Percentiles rank a stretch among this genome's conserved stretches.
These are phyloP conservation scores for Cercospora zeae-maydis DNA, from an alignment of 2,329 filamentous ascomycete species.

Conservation along the genomic window DNA sequence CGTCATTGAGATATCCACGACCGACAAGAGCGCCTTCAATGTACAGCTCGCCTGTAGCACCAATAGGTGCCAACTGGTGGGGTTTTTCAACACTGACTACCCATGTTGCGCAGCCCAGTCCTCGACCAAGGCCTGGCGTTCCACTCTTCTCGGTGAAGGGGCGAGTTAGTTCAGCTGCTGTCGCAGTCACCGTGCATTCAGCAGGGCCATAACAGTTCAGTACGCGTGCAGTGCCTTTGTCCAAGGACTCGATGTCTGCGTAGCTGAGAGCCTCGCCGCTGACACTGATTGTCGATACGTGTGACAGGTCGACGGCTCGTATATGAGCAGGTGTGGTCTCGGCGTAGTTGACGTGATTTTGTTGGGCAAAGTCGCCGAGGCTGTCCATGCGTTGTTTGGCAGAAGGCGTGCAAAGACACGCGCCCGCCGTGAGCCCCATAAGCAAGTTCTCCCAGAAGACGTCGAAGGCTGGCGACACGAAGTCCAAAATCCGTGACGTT, in stretches of 20 bases:
- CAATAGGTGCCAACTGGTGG: constrained; percentile 10
- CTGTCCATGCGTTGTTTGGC: neutral
- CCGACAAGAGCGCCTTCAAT: constrained; percentile 46
- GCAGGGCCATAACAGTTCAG: constrained; percentile 46
- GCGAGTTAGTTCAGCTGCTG: neutral
- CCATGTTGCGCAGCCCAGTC: neutral
- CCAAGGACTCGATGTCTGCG: constrained; percentile 7
- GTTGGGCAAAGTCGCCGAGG: constrained; percentile 3
- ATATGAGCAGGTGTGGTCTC: constrained; percentile 16
- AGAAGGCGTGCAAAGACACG: constrained; percentile 18
- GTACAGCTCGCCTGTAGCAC: constrained; percentile 41
- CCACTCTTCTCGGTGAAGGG: neutral
- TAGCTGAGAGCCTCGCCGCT: constrained; percentile 18
- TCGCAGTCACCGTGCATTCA: constrained; percentile 29
- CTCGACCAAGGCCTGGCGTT: neutral
- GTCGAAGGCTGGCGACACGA: constrained; percentile 18
- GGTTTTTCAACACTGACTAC: neutral
- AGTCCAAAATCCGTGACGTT: constrained; percentile 16
- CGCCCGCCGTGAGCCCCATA: constrained; percentile 16
- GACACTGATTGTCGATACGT: constrained; percentile 16
- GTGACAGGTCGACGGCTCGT: constrained; percentile 3
- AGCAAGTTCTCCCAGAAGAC: constrained; percentile 19
- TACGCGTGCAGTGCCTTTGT: constrained; percentile 30
- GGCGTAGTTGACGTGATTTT: constrained; percentile 11
- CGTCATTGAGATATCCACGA: constrained; percentile 41